These are phyloP conservation scores for Ophiostoma sp. DNA, from an alignment of 2,329 filamentous ascomycete species.

Conservation along the genomic window DNA sequence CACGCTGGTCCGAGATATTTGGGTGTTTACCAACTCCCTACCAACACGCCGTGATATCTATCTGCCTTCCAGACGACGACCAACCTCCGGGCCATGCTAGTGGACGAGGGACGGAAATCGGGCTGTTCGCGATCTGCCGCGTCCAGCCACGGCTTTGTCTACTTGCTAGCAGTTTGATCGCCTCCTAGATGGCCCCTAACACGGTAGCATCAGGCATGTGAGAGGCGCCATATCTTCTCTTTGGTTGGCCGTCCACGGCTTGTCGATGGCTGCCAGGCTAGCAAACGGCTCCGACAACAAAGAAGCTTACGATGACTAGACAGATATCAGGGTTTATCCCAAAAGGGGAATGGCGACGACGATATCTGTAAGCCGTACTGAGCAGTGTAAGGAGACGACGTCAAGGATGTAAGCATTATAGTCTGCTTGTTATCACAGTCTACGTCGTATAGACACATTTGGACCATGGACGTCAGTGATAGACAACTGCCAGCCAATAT, in stretches of 20 bases:
- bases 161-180: neutral
- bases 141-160: neutral
- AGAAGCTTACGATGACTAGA: no score
- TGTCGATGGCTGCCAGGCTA: neutral
- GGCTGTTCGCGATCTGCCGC: constrained; percentile 1
- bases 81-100: neutral
- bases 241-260: neutral
- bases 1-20: neutral
- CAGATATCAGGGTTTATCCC: no score
- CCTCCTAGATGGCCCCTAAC: neutral
- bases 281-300: neutral
- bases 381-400: no score
- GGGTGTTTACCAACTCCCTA: neutral
- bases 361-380: no score
- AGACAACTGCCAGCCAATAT: no score
- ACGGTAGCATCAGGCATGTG: neutral
- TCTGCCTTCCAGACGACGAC: neutral
- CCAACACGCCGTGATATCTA: no score
- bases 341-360: no score
- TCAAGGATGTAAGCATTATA: no score
- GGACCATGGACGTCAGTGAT: no score
- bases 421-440: no score
- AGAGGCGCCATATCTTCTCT: neutral
- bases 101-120: neutral
- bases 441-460: no score